phyloP scores from a whole-genome alignment of 176 grass and related monocot genomes.

The Phragmites australis region DNA sequence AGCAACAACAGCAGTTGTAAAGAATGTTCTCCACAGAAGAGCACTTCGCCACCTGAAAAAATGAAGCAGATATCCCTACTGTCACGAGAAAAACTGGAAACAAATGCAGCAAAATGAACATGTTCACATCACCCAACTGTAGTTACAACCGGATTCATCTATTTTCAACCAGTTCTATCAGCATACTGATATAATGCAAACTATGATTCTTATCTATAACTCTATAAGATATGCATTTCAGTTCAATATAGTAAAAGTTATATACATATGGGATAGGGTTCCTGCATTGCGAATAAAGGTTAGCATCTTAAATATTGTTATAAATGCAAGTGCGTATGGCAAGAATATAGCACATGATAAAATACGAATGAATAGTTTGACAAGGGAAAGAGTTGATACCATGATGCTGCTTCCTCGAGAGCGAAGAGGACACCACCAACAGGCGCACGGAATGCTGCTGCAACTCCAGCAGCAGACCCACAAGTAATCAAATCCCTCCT shows the following conservation, averaged over 20 bases:
- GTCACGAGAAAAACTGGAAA: conserved; percentile 5
- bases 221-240: neutral
- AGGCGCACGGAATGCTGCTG: conserved; percentile 86
- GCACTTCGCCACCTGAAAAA: conserved; percentile 95
- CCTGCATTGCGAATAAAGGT: neutral
- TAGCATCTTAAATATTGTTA: neutral
- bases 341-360: conserved; percentile 13
- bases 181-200: neutral
- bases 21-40: conserved; percentile 94
- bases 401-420: conserved; percentile 96
- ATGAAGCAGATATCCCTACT: neutral
- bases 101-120: neutral
- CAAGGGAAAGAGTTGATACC: conserved; percentile 51
- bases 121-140: neutral
- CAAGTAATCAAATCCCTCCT: conserved; percentile 95
- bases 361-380: neutral
- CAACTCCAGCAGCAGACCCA: conserved; percentile 85
- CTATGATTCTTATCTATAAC: conserved; percentile 1
- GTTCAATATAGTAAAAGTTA: conserved; percentile 6
- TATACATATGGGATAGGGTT: neutral
- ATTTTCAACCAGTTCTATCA: conserved; percentile 18
- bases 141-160: neutral
- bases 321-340: neutral
- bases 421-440: conserved; percentile 98
- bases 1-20: conserved; percentile 93